These are phyloP conservation scores for Hypoxylon perforatum DNA, from an alignment of 495 filamentous ascomycete genomes.

Conservation along the genomic window DNA sequence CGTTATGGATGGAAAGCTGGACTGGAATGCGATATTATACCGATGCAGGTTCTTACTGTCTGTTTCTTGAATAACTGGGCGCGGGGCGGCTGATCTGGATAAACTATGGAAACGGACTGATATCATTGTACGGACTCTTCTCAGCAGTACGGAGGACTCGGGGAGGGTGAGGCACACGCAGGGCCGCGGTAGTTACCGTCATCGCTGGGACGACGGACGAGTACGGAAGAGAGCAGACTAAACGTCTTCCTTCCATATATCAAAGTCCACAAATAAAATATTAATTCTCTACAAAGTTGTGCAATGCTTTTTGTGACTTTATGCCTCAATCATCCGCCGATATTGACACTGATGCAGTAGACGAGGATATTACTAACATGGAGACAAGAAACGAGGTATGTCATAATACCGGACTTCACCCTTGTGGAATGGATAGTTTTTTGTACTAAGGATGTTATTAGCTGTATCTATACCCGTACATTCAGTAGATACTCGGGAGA, in stretches of 20 bases:
- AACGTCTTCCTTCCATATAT: slow-evolving; percentile 17
- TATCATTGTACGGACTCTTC: slow-evolving; percentile 26
- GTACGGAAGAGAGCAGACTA: slow-evolving; percentile 2
- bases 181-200: slow-evolving; percentile 20
- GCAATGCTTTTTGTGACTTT: not conserved
- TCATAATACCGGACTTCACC: too few species aligned
- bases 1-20: slow-evolving; percentile 32
- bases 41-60: slow-evolving; percentile 26
- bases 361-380: too few species aligned
- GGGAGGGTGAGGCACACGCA: slow-evolving; percentile 10
- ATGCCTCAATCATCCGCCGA: too few species aligned
- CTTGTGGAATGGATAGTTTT: too few species aligned
- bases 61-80: slow-evolving; percentile 39
- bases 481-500: too few species aligned
- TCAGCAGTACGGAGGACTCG: slow-evolving; percentile 9
- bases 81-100: slow-evolving; percentile 29
- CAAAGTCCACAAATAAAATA: slow-evolving; percentile 18
- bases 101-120: slow-evolving; percentile 34
- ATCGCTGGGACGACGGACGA: slow-evolving; percentile 28
- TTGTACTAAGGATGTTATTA: too few species aligned
- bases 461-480: too few species aligned
- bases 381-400: too few species aligned
- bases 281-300: slow-evolving; percentile 23
- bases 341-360: too few species aligned
- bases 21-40: slow-evolving; percentile 22